These are phyloP conservation scores for Mucor indicus DNA, from an alignment of 371 early-diverging fungal species.

Conservation along the genomic window DNA sequence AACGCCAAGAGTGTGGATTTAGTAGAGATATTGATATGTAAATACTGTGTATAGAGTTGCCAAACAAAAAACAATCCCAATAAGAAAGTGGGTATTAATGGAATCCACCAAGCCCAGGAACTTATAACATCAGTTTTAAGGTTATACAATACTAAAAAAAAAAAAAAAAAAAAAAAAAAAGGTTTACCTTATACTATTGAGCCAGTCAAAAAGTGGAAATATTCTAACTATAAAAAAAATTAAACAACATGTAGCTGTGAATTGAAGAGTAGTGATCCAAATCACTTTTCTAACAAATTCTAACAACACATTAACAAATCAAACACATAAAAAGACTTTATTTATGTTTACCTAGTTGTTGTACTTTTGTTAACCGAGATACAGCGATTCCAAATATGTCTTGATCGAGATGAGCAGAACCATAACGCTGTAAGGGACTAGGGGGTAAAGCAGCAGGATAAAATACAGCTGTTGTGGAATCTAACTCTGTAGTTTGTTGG, in stretches of 20 bases:
- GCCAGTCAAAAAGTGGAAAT: constrained; percentile 23
- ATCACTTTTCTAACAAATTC: constrained; percentile 21
- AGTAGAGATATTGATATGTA: constrained; percentile 4
- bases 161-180: too few relatives aligned
- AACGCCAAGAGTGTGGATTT: constrained; percentile 1
- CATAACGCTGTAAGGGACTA: constrained; percentile 17
- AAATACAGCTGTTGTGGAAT: too few relatives aligned
- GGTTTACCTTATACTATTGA: constrained; percentile 18
- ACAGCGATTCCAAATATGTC: constrained; percentile 26
- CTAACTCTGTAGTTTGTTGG: too few relatives aligned
- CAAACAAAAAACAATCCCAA: constrained; percentile 10
- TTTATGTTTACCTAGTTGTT: constrained; percentile 16
- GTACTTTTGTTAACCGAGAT: constrained; percentile 10
- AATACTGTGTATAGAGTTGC: constrained; percentile 17
- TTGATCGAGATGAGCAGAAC: constrained; percentile 21
- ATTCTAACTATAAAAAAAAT: constrained; percentile 10
- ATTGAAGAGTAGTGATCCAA: constrained; percentile 44
- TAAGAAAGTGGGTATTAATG: constrained; percentile 7
- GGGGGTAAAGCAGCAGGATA: constrained; percentile 13
- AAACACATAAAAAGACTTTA: not conserved
- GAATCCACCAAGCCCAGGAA: constrained; percentile 19
- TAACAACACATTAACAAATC: not conserved
- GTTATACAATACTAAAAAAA: too few relatives aligned
- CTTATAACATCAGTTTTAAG: too few relatives aligned
- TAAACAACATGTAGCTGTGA: constrained; percentile 48